Evolutionary conservation across 257 asterid species (phyloP).

Genomic region (Rehmannia glutinosa): DNA sequence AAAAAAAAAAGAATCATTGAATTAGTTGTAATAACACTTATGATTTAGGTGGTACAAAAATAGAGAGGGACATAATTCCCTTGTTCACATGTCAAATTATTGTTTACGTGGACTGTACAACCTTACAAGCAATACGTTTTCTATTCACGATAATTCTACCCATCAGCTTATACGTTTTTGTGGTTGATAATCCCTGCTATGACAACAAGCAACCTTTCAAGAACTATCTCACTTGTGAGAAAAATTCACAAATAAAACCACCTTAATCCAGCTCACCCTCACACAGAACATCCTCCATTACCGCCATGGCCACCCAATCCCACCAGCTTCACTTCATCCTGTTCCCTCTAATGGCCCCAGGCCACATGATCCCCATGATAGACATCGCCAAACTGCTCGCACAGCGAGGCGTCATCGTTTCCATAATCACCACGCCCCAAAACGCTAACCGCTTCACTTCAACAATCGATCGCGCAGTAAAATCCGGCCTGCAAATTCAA

Average conservation of each 20-base stretch:
- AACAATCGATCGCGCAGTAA: constrained; percentile 25
- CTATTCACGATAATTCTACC: background rate
- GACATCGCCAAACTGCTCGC: constrained; percentile 47
- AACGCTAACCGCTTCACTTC: constrained; percentile 31
- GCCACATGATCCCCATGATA: constrained; percentile 47
- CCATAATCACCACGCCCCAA: constrained; percentile 40
- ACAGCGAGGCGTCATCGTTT: constrained; percentile 18
- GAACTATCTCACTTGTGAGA: background rate
- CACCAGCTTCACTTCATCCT: constrained; percentile 32
- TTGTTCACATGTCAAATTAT: too few relatives aligned
- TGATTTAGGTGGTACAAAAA: too few relatives aligned
- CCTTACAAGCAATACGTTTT: too few relatives aligned
- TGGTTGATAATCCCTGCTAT: background rate
- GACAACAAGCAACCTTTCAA: background rate
- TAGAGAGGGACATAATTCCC: too few relatives aligned
- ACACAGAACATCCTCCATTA: background rate
- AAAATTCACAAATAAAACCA: too few relatives aligned
- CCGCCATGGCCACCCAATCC: constrained; percentile 13
- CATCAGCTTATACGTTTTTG: background rate
- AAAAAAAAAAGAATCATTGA: too few relatives aligned
- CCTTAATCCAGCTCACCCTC: background rate
- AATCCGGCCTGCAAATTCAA: constrained; percentile 25
- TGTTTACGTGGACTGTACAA: too few relatives aligned
- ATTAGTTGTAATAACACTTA: too few relatives aligned
- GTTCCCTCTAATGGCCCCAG: constrained; percentile 47